Evolutionary conservation across 495 filamentous ascomycete species (phyloP).

Genomic region (Penicillium salamii): DNA sequence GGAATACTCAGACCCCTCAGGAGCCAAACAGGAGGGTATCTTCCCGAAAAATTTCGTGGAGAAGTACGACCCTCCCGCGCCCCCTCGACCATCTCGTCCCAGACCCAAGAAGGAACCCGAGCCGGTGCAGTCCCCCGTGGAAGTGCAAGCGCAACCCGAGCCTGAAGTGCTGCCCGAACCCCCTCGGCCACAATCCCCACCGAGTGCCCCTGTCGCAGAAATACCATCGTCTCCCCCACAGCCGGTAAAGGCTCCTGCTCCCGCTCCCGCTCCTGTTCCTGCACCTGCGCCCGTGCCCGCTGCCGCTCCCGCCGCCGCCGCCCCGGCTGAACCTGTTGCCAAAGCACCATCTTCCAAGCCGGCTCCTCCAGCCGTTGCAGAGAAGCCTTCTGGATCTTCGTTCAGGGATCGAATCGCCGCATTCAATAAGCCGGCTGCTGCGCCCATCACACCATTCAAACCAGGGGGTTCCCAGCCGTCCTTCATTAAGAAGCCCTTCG

Average conservation of each 20-base stretch:
- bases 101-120: constrained; percentile 72
- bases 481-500: constrained; percentile 98
- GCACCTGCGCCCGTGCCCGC: constrained; percentile 20
- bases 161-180: constrained; percentile 37
- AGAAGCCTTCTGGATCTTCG: constrained; percentile 73
- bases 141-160: constrained; percentile 26
- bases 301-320: background rate
- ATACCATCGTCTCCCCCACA: constrained; percentile 27
- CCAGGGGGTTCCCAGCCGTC: constrained; percentile 60
- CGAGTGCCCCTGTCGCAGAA: constrained; percentile 18
- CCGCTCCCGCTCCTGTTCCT: constrained; percentile 12
- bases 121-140: constrained; percentile 30
- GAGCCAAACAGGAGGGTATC: constrained; percentile 77
- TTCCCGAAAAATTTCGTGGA: constrained; percentile 98
- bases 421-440: constrained; percentile 86
- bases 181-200: constrained; percentile 34
- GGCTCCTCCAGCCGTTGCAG: constrained; percentile 61
- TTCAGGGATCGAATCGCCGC: constrained; percentile 95
- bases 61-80: constrained; percentile 85
- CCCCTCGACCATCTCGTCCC: constrained; percentile 74
- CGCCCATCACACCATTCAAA: constrained; percentile 85
- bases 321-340: constrained; percentile 43
- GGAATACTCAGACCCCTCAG: constrained; percentile 75
- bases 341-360: constrained; percentile 38
- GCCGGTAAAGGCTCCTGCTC: constrained; percentile 20